Percentiles rank a stretch among this genome's conserved stretches.
phyloP scores from a whole-genome alignment of 116 monocot species.

The Iris pallida region DNA sequence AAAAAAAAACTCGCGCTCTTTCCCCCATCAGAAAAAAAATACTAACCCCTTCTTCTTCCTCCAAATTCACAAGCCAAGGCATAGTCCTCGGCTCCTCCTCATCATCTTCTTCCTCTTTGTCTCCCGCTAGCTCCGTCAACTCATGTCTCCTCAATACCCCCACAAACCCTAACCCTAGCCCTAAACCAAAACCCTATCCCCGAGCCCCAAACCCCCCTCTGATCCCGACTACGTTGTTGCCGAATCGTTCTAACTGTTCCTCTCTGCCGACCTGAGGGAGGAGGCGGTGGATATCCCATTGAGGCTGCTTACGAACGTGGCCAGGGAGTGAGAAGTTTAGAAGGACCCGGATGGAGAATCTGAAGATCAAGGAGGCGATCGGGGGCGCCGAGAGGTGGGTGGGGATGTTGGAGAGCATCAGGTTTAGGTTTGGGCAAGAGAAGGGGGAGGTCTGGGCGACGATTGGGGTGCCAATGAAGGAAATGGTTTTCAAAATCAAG shows the following conservation, averaged over 20 bases:
- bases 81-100: constrained; percentile 63
- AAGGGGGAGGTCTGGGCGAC: constrained; percentile 75
- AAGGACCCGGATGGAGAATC: constrained; percentile 80
- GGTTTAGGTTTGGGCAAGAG: constrained; percentile 58
- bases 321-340: constrained; percentile 78
- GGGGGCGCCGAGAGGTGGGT: constrained; percentile 47
- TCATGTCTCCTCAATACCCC: constrained; percentile 8
- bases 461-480: constrained; percentile 48
- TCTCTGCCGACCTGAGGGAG: constrained; percentile 34
- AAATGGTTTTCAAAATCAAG: constrained; percentile 33
- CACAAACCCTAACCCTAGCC: constrained; percentile 16
- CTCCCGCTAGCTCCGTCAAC: constrained; percentile 4
- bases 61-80: constrained; percentile 79
- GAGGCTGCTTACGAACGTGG: constrained; percentile 58
- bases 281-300: constrained; percentile 47
- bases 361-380: constrained; percentile 77
- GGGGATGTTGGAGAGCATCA: constrained; percentile 67
- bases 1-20: too few species aligned
- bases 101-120: constrained; percentile 12
- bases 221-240: too few species aligned
- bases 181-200: too few species aligned
- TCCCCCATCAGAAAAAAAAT: too few species aligned
- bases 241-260: constrained; percentile 23
- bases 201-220: too few species aligned
- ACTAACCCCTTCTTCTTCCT: constrained; percentile 59